These are phyloP conservation scores for Fusarium albidum DNA, from an alignment of 2,329 filamentous ascomycete genomes.

Conservation along the genomic window DNA sequence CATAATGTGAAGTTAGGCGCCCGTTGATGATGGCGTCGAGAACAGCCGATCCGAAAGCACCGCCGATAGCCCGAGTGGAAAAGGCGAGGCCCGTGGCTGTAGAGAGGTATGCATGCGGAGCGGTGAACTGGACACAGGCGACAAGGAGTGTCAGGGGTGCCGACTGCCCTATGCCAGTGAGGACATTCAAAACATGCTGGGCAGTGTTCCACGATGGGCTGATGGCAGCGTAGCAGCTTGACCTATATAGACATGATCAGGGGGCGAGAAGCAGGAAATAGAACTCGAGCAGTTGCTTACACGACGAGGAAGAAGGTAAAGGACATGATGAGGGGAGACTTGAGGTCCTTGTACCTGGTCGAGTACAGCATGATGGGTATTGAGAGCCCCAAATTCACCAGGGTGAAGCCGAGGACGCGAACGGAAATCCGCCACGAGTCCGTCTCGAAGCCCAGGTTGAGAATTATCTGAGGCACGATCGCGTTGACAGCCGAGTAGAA, in stretches of 20 bases:
- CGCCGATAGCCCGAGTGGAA: conserved; percentile 8
- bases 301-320: conserved; percentile 7
- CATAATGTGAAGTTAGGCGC: conserved; percentile 4
- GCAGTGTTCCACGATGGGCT: conserved; percentile 8
- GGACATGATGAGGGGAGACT: conserved; percentile 11
- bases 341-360: conserved; percentile 9
- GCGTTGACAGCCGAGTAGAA: conserved; percentile 12
- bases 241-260: not conserved
- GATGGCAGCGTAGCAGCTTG: conserved; percentile 11
- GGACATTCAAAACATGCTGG: conserved; percentile 8
- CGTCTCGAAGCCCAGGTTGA: conserved; percentile 8
- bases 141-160: conserved; percentile 7
- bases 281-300: not conserved
- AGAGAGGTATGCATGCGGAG: conserved; percentile 4
- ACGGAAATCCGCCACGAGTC: conserved; percentile 11
- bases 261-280: not conserved
- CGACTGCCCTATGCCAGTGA: conserved; percentile 9
- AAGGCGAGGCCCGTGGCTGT: conserved; percentile 8
- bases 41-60: conserved; percentile 10
- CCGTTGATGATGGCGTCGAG: conserved; percentile 13
- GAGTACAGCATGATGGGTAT: conserved; percentile 11
- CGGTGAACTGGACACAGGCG: conserved; percentile 11
- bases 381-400: conserved; percentile 11
- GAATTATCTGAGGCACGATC: conserved; percentile 10
- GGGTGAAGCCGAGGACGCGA: conserved; percentile 6